These are phyloP conservation scores for Lactarius hengduanensis DNA, from an alignment of 768 basidiomycete genomes.

Conservation along the genomic window DNA sequence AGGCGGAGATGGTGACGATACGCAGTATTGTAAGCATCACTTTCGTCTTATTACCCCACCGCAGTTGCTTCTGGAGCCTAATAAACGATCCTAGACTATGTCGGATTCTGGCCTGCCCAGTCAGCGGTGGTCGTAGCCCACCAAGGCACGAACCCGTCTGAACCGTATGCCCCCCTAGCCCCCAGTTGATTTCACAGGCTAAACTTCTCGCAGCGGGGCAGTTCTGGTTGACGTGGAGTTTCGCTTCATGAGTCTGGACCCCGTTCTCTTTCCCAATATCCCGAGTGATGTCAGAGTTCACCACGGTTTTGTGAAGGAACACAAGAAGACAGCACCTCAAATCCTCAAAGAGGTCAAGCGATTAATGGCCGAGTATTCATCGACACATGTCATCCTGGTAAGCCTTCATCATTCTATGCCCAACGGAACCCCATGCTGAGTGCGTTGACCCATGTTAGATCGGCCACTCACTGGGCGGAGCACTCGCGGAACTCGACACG, in stretches of 20 bases:
- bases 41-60: not conserved
- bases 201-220: slow-evolving; percentile 6
- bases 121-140: slow-evolving; percentile 27
- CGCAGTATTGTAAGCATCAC: slow-evolving; percentile 46
- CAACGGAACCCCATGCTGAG: not conserved
- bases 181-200: not conserved
- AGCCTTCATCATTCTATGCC: not conserved
- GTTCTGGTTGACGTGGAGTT: slow-evolving; percentile 14
- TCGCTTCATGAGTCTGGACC: not conserved
- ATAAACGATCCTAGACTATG: slow-evolving; percentile 20
- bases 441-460: not conserved
- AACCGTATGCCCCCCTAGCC: slow-evolving; percentile 10
- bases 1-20: slow-evolving; percentile 49
- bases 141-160: slow-evolving; percentile 21
- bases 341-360: slow-evolving; percentile 27
- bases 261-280: slow-evolving; percentile 18
- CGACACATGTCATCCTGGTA: slow-evolving; percentile 24
- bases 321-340: slow-evolving; percentile 21
- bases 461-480: slow-evolving; percentile 27
- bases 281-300: slow-evolving; percentile 16
- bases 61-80: not conserved
- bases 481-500: slow-evolving; percentile 26
- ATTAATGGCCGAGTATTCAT: slow-evolving; percentile 15
- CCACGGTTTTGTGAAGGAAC: slow-evolving; percentile 20
- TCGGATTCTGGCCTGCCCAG: slow-evolving; percentile 26